Evolutionary conservation across 164 flowering plant genomes (phyloP).

Genomic region (Warburgia ugandensis): DNA sequence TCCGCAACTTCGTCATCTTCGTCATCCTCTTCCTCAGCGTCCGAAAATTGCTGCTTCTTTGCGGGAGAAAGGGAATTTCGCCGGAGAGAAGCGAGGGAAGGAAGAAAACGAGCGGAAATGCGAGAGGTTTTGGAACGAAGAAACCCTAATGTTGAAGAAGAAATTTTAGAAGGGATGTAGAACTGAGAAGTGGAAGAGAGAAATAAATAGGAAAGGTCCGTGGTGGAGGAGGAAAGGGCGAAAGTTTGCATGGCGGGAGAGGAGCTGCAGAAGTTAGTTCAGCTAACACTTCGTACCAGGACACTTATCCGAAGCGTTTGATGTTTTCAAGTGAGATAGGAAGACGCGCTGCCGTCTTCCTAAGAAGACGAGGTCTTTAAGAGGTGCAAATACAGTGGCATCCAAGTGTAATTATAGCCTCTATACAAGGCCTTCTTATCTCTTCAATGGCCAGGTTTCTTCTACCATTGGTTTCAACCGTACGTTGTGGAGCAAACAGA

Average conservation of each 20-base stretch:
- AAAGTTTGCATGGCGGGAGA: background rate
- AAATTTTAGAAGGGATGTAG: background rate
- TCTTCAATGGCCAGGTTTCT: no score
- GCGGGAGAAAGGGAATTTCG: constrained; percentile 19
- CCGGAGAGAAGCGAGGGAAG: constrained; percentile 10
- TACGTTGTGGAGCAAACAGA: no score
- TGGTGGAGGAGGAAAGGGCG: background rate
- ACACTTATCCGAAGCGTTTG: no score
- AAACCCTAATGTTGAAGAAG: background rate
- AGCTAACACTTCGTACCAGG: no score
- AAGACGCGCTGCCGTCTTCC: no score
- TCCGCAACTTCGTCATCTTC: constrained; percentile 25
- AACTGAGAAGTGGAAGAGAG: background rate
- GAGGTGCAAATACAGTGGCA: no score
- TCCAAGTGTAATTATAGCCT: no score
- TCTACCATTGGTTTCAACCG: no score
- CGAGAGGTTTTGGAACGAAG: constrained; percentile 4
- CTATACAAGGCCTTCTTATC: no score
- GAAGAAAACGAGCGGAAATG: constrained; percentile 33
- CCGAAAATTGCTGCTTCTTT: constrained; percentile 36
- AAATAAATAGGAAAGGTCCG: background rate
- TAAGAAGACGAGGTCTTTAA: no score
- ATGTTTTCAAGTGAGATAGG: no score
- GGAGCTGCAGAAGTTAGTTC: background rate
- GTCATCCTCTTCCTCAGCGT: constrained; percentile 18